Conservation (phyloP, 192 early-diverging fungal species). For the Coemansia sp. region DNA sequence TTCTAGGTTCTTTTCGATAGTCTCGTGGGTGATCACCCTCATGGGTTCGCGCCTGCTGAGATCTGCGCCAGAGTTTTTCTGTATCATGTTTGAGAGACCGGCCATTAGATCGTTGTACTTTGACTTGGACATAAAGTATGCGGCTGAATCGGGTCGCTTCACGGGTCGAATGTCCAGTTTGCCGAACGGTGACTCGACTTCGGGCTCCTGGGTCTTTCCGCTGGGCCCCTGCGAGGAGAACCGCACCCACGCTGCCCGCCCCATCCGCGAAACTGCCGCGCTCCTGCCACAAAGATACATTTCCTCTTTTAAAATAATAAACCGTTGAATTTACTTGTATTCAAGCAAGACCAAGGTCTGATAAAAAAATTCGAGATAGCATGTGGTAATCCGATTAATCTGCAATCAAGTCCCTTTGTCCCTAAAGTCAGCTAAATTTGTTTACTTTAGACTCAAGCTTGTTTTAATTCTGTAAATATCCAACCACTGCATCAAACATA, state of each 20-base stretch:
- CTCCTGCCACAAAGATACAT: slow-evolving; percentile 3
- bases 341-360: background rate
- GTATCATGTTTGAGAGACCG: slow-evolving; percentile 58
- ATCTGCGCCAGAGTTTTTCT: slow-evolving; percentile 13
- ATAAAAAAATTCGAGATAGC: too few species aligned
- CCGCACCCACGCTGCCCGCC: slow-evolving; percentile 1
- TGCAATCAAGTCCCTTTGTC: too few species aligned
- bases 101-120: slow-evolving; percentile 75
- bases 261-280: background rate
- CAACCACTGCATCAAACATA: background rate
- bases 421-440: background rate
- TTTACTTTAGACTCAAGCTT: background rate
- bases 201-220: background rate
- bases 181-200: slow-evolving; percentile 24
- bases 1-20: slow-evolving; percentile 14
- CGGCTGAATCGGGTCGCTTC: slow-evolving; percentile 64
- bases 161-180: slow-evolving; percentile 33
- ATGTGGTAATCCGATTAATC: too few species aligned
- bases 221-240: background rate
- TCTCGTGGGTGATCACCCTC: slow-evolving; percentile 18
- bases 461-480: background rate
- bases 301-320: background rate
- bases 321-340: background rate
- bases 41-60: background rate
- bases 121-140: slow-evolving; percentile 89